Evolutionary conservation across 768 basidiomycete species (phyloP).

Genomic region (Leccinum uliginosum): DNA sequence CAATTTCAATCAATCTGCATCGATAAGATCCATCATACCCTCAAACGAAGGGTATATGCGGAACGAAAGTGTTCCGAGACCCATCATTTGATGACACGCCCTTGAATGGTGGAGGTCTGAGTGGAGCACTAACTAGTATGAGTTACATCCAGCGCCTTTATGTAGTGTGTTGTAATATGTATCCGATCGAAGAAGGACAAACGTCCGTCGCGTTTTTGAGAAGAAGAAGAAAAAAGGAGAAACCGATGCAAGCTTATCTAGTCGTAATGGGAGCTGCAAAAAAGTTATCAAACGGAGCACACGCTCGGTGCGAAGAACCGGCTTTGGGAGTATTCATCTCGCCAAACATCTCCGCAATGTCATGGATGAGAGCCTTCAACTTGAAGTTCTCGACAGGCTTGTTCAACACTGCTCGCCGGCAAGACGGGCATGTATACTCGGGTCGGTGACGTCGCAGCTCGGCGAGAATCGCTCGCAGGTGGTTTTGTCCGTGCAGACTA

Average conservation of each 20-base stretch:
- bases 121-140: not conserved
- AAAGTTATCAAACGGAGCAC: conserved; percentile 44
- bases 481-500: conserved; percentile 11
- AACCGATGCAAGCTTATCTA: not conserved
- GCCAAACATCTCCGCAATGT: conserved; percentile 45
- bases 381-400: conserved; percentile 59
- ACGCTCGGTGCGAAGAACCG: not conserved
- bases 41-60: not conserved
- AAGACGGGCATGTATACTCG: conserved; percentile 64
- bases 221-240: not conserved
- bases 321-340: conserved; percentile 38
- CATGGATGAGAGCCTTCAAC: conserved; percentile 53
- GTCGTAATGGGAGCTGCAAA: conserved; percentile 28
- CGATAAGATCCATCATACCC: no score
- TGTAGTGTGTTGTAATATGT: no score
- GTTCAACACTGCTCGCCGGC: conserved; percentile 45
- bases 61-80: not conserved
- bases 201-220: not conserved
- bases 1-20: no score
- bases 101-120: not conserved
- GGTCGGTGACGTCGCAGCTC: conserved; percentile 36
- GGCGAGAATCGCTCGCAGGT: conserved; percentile 17
- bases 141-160: no score
- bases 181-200: not conserved
- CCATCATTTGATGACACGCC: not conserved